Base-by-base conservation (phyloP, 768 basidiomycete genomes). In the Obba rivulosa region DNA sequence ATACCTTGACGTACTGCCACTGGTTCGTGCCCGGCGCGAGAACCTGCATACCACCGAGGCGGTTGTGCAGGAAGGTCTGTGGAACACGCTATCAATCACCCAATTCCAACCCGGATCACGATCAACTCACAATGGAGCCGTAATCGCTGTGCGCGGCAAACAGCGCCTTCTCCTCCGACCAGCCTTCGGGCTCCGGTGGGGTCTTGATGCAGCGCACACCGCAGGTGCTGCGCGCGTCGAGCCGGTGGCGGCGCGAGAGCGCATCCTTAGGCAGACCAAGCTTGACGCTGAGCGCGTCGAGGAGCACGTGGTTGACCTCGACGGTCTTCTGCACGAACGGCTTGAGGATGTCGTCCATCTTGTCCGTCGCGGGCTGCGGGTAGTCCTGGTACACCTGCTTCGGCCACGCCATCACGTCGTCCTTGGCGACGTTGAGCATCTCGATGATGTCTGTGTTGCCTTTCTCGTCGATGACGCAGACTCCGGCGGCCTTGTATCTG, bases 1-100 rank as follows among this genome's bases (percentile, higher is more conserved):
- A 10, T 28, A 74, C 83, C 73, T 78, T 78, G 54, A 87, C 69
- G 52, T 85, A 87, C 58, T 77, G 76, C 85, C 85, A 87, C 23
- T 73, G 58, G n/a, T 81, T 74, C 3, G 72, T 56, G 16, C 78
- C 81, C 1, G 82, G 83, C 1, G 75, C 73, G 34, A 85, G 66
- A 0, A 87, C 83, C 50, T 87, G 85, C 4, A 87, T 67, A 0
- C 85, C 85, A 9, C 85, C 85, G 0, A 85, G 73, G 3, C 72
- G 73, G 59, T 86, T 86, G 55, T 84, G 80, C 47, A 87, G 67
- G 67, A 86, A 79, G 0, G 81, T 79, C 77, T 82, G 50, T n/a
- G 17, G 4, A 18, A 20, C 53, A 35, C 43, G 11, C 8, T 20
- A 24, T 31, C 22, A 43, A 8, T n/a, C 9, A 7, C 13, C 18